Evolutionary conservation across 129 eudicot genomes (phyloP).

Genomic region (Flaveria sonorensis): DNA sequence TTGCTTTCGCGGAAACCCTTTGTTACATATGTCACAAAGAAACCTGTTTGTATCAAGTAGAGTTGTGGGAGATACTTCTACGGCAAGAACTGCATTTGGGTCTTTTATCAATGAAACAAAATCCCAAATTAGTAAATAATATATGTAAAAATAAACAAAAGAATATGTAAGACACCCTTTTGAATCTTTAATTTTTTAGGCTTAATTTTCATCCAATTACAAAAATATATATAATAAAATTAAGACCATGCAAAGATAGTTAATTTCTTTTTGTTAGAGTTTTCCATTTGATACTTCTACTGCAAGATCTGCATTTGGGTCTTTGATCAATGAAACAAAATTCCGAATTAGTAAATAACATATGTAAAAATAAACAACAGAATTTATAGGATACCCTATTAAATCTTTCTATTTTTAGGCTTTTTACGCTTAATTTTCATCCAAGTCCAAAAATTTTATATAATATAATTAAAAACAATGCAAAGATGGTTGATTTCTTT

Average conservation of each 20-base stretch:
- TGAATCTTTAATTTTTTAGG: background rate
- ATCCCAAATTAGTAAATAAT: slow-evolving; percentile 5
- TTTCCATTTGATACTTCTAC: slow-evolving; percentile 35
- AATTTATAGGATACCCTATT: background rate
- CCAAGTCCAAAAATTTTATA: background rate
- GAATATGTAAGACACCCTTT: background rate
- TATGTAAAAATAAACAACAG: background rate
- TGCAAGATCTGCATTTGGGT: slow-evolving; percentile 44
- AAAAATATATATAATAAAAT: background rate
- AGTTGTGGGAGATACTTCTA: slow-evolving; percentile 46
- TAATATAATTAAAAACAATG: background rate
- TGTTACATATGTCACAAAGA: slow-evolving; percentile 55
- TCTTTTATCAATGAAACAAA: slow-evolving; percentile 33
- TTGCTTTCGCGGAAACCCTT: slow-evolving; percentile 55
- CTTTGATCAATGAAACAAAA: slow-evolving; percentile 28
- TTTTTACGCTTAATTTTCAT: background rate
- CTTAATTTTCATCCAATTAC: background rate
- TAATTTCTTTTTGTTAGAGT: background rate
- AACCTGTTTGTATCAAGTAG: slow-evolving; percentile 41
- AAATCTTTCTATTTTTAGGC: background rate
- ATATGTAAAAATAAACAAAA: background rate
- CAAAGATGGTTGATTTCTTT: background rate
- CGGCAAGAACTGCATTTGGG: slow-evolving; percentile 42
- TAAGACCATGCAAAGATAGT: background rate
- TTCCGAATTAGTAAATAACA: slow-evolving; percentile 1